Conservation (phyloP, 2,329 filamentous ascomycete genomes). For the Sarocladium brachiariae region DNA sequence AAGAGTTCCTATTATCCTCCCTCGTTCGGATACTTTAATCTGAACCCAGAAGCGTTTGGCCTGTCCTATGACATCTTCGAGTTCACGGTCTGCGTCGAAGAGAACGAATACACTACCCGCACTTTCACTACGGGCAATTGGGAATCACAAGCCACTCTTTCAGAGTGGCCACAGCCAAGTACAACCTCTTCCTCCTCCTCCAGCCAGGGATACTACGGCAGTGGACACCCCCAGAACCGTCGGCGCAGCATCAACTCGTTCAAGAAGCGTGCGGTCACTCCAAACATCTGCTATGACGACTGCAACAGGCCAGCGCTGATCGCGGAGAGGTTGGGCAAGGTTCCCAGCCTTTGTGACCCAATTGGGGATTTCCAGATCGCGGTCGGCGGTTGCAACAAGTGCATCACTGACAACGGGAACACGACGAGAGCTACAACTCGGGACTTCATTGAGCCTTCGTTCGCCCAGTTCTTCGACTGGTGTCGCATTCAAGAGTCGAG, state of each 20-base stretch:
- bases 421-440: conserved; percentile 21
- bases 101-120: conserved; percentile 28
- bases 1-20: conserved; percentile 45
- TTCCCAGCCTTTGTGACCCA: conserved; percentile 33
- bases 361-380: conserved; percentile 34
- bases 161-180: conserved; percentile 20
- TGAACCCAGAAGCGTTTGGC: conserved; percentile 56
- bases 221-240: background rate
- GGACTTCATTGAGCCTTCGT: conserved; percentile 29
- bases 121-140: conserved; percentile 51
- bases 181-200: conserved; percentile 12
- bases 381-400: conserved; percentile 33
- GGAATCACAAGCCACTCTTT: conserved; percentile 42
- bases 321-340: conserved; percentile 41
- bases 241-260: background rate
- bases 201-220: background rate
- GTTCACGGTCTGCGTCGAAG: conserved; percentile 30
- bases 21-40: conserved; percentile 51
- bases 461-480: conserved; percentile 38
- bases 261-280: conserved; percentile 35
- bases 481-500: conserved; percentile 29
- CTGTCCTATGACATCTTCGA: conserved; percentile 57
- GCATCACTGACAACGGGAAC: conserved; percentile 26
- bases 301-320: conserved; percentile 47
- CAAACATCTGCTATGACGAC: conserved; percentile 41